Evolutionary conservation across 106 monocot genomes (phyloP).

Genomic region (Acanthochlamys bracteata): DNA sequence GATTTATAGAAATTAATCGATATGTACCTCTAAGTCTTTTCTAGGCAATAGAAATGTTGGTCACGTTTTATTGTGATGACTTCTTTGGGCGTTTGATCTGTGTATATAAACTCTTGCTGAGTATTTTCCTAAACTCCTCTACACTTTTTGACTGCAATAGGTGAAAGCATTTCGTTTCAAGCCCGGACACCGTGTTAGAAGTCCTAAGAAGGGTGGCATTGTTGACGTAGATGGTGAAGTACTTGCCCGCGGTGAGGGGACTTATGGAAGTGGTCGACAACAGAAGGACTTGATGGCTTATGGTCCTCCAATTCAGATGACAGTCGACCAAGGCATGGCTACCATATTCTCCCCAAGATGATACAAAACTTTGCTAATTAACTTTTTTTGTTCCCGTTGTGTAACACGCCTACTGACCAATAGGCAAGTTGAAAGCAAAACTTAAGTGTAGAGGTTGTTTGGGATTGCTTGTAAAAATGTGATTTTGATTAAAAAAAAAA

Average conservation of each 20-base stretch:
- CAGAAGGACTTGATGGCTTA: slow-evolving; percentile 51
- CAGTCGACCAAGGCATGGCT: slow-evolving; percentile 58
- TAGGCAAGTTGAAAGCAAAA: too few species aligned
- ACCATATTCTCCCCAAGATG: slow-evolving; percentile 58
- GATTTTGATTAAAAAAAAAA: too few species aligned
- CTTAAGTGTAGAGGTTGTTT: too few species aligned
- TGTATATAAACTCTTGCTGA: too few species aligned
- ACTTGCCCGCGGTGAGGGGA: slow-evolving; percentile 54
- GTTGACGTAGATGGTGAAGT: slow-evolving; percentile 81
- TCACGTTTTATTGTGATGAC: too few species aligned
- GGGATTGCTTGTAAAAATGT: too few species aligned
- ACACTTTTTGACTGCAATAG: slow-evolving; percentile 21
- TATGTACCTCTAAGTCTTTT: too few species aligned
- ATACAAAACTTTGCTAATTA: not conserved
- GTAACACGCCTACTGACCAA: too few species aligned
- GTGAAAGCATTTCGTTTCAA: slow-evolving; percentile 68
- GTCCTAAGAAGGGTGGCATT: slow-evolving; percentile 56
- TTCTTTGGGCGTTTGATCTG: too few species aligned
- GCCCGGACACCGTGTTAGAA: slow-evolving; percentile 52
- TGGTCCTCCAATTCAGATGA: slow-evolving; percentile 55
- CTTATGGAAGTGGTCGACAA: slow-evolving; percentile 11
- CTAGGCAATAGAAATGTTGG: too few species aligned
- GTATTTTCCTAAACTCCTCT: not conserved
- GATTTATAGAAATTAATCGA: too few species aligned
- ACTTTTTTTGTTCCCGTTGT: too few species aligned